Base-by-base conservation (phyloP, 2,329 filamentous ascomycete genomes). In the Colletotrichum acutatum region DNA sequence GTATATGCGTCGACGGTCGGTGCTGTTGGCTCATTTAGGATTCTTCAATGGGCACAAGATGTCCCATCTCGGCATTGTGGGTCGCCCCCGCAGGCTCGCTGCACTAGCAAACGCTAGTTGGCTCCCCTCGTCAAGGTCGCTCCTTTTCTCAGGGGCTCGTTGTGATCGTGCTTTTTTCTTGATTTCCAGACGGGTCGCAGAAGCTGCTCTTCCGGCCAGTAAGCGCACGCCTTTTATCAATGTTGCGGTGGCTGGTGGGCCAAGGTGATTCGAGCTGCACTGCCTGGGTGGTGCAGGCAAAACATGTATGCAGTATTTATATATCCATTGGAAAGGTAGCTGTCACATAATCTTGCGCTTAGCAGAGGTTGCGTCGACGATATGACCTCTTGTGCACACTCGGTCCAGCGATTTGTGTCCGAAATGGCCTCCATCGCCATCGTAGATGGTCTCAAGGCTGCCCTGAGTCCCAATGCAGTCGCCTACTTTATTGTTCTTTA, bases 401-500 rank as follows among this genome's bases (percentile, higher is more conserved):
- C 68, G 62, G 42, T 37, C 34, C 22, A 24, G 34, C 30, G 56
- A 53, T 62, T 58, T 37, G 26, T 22, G 57, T 34, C 9, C 34
- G 65, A 32, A 42, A 72, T 74, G 67, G 52, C 69, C 57, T 46
- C 58, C 11, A 66, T 62, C 56, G 26, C 37, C n/a, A 49, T 68
- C 49, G 30, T 28, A 14, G 65, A 73, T 9, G 42, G 37, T 26
- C 16, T 72, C 59, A 69, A 69, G 53, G 70, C 53, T 16, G 42
- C 30, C 4, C 7, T 72, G 24, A 72, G 66, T 32, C 70, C 54
- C 14, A 34, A 19, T 16, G 42, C 53, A 6, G 6, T 76, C 19
- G n/a, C 75, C n/a, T 62, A 69, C 30, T 42, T 72, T 7, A 19
- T 60, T 22, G 66, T 66, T 49, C 59, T 72, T 22, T 72, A 30